Base-by-base conservation (phyloP, 1,284 basidiomycete species). In the Cryptococcus sp. region DNA sequence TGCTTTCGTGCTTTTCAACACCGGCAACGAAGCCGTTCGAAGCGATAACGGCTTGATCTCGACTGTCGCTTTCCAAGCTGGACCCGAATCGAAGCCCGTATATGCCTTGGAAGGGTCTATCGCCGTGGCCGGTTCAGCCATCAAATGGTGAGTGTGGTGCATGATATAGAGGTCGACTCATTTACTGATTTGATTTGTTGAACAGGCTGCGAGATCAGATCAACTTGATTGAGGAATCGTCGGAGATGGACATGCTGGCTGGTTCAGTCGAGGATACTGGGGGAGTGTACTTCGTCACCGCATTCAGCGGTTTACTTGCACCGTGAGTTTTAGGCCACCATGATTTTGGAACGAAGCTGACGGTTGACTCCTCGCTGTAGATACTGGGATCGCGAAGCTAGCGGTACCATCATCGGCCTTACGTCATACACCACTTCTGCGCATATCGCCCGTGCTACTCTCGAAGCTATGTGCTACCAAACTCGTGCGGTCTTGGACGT, bases 221-320 rank as follows among this genome's bases (percentile, higher is more conserved):
- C 82, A 80, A 83, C 23, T 79, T 99, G 64, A 95, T 99, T 71
- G 79, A 86, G 45, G 84, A 87, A 41, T 89, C 93, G 0, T 78
- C 78, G 19, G 91, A 98, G 59, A 89, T 98, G 69, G 96, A 97
- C 71, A 82, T 82, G 17, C 84, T 98, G 41, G 94, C 93, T 1
- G 85, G 83, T 5, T 83, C 87, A 46, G 92, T 89, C 45, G 79
- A 86, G 17, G 86, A 89, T 70, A 89, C 91, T 0, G 94, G 90
- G 46, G 95, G 95, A n/a, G 84, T 97, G 39, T 97, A 93, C 81
- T 99, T 99, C 72, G 95, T 99, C 41, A 95, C 95, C 0, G 94
- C 91, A 10, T 96, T 98, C 81, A 89, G 88, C 54, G 94, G 93
- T 60, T 82, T 97, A 38, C 85, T 95, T 45, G 92, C 91, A 17